Conservation (phyloP, 2,329 filamentous ascomycete genomes). For the Didymella arachidicola region DNA sequence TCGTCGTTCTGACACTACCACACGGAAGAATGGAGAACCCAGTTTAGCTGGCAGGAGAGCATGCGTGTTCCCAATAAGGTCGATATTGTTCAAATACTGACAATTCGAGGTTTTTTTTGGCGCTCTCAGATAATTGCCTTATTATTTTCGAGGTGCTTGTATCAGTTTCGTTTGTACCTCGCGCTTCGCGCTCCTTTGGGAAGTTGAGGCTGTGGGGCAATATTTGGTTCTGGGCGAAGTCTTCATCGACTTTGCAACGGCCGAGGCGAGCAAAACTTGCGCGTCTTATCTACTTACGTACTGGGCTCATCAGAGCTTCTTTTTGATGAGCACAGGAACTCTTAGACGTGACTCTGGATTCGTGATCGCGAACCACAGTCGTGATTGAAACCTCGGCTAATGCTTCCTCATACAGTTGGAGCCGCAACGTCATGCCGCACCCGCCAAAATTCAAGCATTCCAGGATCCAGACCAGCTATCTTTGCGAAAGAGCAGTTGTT, state of each 20-base stretch:
- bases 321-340: neutral
- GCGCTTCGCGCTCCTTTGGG: neutral
- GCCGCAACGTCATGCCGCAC: constrained; percentile 1
- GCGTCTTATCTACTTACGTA: neutral
- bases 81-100: neutral
- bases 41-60: neutral
- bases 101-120: neutral
- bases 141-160: neutral
- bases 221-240: neutral
- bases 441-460: neutral
- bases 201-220: neutral
- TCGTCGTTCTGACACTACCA: neutral
- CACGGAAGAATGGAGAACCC: neutral
- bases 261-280: neutral
- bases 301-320: neutral
- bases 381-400: constrained; percentile 7
- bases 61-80: neutral
- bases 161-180: neutral
- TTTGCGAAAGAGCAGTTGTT: neutral
- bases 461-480: neutral
- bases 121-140: neutral
- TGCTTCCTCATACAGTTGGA: constrained; percentile 2
- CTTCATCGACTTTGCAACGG: neutral
- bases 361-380: constrained; percentile 2
- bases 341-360: neutral